Evolutionary conservation across 768 basidiomycete genomes (phyloP), one percentile per base, ranked within the genome.

Genomic region (Leccinum imitatum): DNA sequence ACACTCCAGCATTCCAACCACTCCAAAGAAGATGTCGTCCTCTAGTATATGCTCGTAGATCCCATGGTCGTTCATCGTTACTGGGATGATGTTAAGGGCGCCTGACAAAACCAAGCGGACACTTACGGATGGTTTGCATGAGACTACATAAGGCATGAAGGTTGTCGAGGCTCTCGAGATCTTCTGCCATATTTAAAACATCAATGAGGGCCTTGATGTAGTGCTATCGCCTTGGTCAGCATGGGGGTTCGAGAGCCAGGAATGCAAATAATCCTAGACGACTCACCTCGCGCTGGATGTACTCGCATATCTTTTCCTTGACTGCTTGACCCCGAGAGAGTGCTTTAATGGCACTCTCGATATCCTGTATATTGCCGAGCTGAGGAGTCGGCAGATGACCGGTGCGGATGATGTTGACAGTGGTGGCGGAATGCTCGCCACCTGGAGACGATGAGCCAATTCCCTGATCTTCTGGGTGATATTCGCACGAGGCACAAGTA

Each of bases 1-100:
- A 96, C 95, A 99, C 82, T 99, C 97, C 63, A 99, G 86, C 82
- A 98, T 96, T 50, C 95, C 95, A 46, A 95, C 86, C 52, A 98
- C 91, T 53, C 93, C 94, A 64, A 90, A 84, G 76, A 97, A 98
- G 56, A 94, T 77, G 39, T 95, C 91, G 68, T 98, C 95, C 58
- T 93, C 89, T 41, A 98, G 82, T 64, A 99, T 90, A 71, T 95
- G 91, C 76, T 99, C 96, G 72, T 95, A 95, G 73, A 99, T 84
- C 44, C 81, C 82, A 72, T 95, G 94, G 74, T 99, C 97, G 72
- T 98, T 98, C 69, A 98, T 82, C 80, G 93, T 86, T 63, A 99
- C 95, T 97, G 69, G 17, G 51, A 57, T 23, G 27, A 57, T 53
- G 50, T 62, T 31, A 55, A 58, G 23, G 15, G 50, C 8, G 27